Percentiles rank a stretch among this genome's conserved stretches.
Conservation (phyloP, 2,329 filamentous ascomycete genomes). For the Exophiala sp. region DNA sequence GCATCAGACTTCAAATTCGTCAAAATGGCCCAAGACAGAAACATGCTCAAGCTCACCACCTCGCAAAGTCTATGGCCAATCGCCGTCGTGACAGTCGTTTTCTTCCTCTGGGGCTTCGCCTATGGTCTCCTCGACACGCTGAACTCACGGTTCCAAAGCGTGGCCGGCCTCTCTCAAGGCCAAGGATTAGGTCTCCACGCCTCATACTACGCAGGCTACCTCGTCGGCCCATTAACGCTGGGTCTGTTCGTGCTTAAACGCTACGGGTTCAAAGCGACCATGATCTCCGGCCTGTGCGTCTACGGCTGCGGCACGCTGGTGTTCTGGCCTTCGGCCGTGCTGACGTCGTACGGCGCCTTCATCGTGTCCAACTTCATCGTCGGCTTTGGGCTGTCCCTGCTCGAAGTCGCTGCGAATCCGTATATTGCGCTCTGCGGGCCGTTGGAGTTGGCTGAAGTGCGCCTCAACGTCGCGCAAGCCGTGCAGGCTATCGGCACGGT, state of each 20-base stretch:
- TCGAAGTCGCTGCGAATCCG: constrained; percentile 57
- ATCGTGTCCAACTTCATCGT: constrained; percentile 59
- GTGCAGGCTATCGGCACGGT: constrained; percentile 57
- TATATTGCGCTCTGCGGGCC: constrained; percentile 59
- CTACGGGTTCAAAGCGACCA: constrained; percentile 59
- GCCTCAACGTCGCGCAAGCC: constrained; percentile 56
- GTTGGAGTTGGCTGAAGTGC: constrained; percentile 53
- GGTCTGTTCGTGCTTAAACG: constrained; percentile 51
- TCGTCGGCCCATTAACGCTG: constrained; percentile 51
- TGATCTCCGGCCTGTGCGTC: constrained; percentile 55
- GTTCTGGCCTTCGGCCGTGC: constrained; percentile 60
- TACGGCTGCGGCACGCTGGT: constrained; percentile 57
- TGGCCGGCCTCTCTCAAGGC: constrained; percentile 44
- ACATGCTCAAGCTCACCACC: constrained; percentile 54
- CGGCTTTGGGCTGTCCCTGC: constrained; percentile 53
- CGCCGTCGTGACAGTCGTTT: constrained; percentile 67
- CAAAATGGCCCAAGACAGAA: constrained; percentile 51
- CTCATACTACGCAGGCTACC: constrained; percentile 56
- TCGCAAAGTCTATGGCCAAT: constrained; percentile 54
- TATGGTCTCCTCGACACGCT: constrained; percentile 81
- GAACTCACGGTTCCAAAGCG: constrained; percentile 56
- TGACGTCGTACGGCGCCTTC: constrained; percentile 56
- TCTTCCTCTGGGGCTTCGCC: constrained; percentile 85
- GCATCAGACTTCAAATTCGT: constrained; percentile 58
- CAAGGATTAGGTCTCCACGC: constrained; percentile 51